Conservation (phyloP, 2,329 filamentous ascomycete species). For the Fusarium virguliforme region DNA sequence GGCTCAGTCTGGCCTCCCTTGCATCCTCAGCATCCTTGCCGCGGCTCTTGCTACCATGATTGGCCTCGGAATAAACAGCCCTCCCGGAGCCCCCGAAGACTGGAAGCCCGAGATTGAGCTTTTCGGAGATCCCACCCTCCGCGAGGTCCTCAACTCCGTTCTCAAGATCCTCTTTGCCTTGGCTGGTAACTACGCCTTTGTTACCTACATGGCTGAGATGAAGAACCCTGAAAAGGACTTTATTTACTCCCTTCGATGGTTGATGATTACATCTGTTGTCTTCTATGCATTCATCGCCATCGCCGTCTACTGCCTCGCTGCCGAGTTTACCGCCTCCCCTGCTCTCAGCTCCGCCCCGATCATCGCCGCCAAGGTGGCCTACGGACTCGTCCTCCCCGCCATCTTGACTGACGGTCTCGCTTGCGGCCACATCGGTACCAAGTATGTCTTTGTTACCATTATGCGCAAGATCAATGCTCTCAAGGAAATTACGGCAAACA, state of each 20-base stretch:
- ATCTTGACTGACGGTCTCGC: constrained; percentile 41
- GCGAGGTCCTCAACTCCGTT: constrained; percentile 30
- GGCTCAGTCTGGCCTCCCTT: constrained; percentile 39
- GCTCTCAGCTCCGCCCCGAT: constrained; percentile 42
- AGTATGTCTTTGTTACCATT: constrained; percentile 41
- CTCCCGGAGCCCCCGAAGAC: constrained; percentile 25
- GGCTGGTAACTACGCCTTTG: constrained; percentile 45
- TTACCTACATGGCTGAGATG: constrained; percentile 49
- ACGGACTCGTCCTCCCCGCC: constrained; percentile 42
- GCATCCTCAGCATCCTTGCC: constrained; percentile 42
- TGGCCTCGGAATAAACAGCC: constrained; percentile 38
- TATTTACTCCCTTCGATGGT: constrained; percentile 28
- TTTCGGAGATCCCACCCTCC: constrained; percentile 31
- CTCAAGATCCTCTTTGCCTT: constrained; percentile 44
- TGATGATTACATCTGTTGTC: constrained; percentile 31
- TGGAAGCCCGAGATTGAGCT: constrained; percentile 37
- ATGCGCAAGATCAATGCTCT: constrained; percentile 41
- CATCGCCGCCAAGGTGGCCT: constrained; percentile 42
- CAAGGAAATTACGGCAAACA: constrained; percentile 39
- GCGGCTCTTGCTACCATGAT: constrained; percentile 47
- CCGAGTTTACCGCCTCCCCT: constrained; percentile 39
- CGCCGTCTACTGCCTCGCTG: constrained; percentile 41
- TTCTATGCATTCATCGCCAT: constrained; percentile 40
- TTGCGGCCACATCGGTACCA: constrained; percentile 43
- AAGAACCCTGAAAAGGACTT: constrained; percentile 43